Conservation (phyloP, 345 rosid species). For the Adansonia digitata region DNA sequence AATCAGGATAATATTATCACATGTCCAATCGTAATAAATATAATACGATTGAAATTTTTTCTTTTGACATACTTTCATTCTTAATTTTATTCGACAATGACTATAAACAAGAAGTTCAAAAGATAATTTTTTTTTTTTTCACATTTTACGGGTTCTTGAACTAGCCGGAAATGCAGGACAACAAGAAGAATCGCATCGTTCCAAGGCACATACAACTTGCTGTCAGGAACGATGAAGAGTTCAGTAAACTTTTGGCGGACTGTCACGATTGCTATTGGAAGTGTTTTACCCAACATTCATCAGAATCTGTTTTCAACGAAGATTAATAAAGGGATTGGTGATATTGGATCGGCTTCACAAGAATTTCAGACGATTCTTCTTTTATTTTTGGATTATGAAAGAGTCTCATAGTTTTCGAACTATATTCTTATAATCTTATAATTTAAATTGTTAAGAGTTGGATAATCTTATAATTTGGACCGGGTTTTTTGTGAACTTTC, state of each 20-base stretch:
- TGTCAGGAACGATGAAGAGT: slow-evolving; percentile 61
- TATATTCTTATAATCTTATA: background rate
- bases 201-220: slow-evolving; percentile 79
- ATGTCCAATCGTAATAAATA: too few species aligned
- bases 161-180: slow-evolving; percentile 53
- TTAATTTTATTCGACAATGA: background rate
- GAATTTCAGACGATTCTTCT: slow-evolving; percentile 31
- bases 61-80: background rate
- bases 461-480: background rate
- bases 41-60: too few species aligned
- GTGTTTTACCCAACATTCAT: slow-evolving; percentile 71
- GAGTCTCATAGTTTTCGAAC: background rate
- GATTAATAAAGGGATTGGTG: slow-evolving; percentile 47
- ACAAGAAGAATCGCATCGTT: slow-evolving; percentile 64
- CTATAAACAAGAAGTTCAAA: background rate
- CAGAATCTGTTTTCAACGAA: slow-evolving; percentile 54
- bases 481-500: background rate
- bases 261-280: slow-evolving; percentile 69
- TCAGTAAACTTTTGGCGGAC: slow-evolving; percentile 20
- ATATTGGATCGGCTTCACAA: slow-evolving; percentile 59
- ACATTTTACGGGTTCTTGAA: slow-evolving; percentile 53
- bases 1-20: too few species aligned
- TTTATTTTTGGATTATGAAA: background rate
- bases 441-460: background rate
- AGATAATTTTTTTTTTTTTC: too few species aligned